Evolutionary conservation across 129 eudicot species (phyloP).

Genomic region (Arctium lappa): DNA sequence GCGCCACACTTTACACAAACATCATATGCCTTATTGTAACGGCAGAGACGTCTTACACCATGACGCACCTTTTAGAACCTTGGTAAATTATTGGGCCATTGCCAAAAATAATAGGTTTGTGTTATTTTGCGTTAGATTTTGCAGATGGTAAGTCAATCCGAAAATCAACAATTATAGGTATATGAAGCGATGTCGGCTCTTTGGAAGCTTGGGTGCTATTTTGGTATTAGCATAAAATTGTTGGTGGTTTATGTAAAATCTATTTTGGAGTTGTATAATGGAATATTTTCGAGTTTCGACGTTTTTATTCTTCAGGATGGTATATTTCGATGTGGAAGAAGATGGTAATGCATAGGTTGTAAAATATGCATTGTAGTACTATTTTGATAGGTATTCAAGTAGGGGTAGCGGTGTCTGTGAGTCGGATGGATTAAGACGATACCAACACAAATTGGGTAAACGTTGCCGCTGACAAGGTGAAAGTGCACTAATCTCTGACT

Average conservation of each 20-base stretch:
- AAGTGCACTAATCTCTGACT: not conserved
- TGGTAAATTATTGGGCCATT: not conserved
- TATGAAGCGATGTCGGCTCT: not conserved
- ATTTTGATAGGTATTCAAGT: not conserved
- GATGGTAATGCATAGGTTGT: not conserved
- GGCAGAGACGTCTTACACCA: not conserved
- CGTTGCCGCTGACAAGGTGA: too few species aligned
- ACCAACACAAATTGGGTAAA: too few species aligned
- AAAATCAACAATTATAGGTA: not conserved
- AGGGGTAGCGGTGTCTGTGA: not conserved
- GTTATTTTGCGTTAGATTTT: conserved; percentile 36
- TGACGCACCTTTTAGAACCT: not conserved
- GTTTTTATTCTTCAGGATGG: not conserved
- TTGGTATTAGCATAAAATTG: not conserved
- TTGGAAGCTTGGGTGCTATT: not conserved
- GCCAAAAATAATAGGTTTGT: not conserved
- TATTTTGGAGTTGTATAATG: not conserved
- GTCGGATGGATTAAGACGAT: not conserved
- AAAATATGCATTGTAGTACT: not conserved
- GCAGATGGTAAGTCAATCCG: conserved; percentile 21
- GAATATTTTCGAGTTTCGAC: not conserved
- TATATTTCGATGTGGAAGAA: not conserved
- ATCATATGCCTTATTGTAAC: not conserved
- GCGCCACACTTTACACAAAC: not conserved
- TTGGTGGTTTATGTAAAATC: conserved; percentile 8